A percentile compares a stretch with the other conserved stretches of the same genome.
Conservation (phyloP, 257 asterid genomes). For the Rehmannia glutinosa region DNA sequence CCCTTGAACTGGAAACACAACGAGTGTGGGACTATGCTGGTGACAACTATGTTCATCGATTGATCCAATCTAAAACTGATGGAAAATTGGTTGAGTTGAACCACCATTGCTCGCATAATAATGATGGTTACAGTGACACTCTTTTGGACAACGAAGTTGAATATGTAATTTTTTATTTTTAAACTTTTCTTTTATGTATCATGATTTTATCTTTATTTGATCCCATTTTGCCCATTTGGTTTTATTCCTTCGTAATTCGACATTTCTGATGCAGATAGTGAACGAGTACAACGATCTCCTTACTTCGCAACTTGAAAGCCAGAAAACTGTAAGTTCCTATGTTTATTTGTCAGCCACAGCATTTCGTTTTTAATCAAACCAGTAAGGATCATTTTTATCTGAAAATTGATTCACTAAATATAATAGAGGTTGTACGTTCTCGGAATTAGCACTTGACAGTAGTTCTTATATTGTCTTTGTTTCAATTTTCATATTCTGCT, state of each 20-base stretch:
- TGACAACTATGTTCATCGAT: conserved; percentile 92
- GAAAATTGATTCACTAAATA: background rate
- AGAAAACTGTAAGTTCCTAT: conserved; percentile 63
- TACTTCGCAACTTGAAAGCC: conserved; percentile 83
- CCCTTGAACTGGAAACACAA: conserved; percentile 93
- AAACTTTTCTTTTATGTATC: background rate
- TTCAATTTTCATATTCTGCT: background rate
- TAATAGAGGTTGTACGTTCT: background rate
- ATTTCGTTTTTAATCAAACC: too few relatives aligned
- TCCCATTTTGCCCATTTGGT: background rate
- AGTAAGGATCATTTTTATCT: too few relatives aligned
- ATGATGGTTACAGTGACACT: conserved; percentile 52
- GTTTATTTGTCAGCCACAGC: background rate
- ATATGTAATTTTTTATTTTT: conserved; percentile 43
- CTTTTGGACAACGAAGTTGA: conserved; percentile 64
- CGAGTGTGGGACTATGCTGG: conserved; percentile 98
- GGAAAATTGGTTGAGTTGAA: conserved; percentile 92
- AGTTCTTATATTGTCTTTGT: background rate
- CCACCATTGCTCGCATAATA: conserved; percentile 44
- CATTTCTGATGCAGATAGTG: conserved; percentile 59
- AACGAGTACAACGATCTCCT: conserved; percentile 93
- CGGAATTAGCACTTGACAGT: background rate
- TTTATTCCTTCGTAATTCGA: conserved; percentile 12
- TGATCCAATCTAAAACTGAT: conserved; percentile 93
- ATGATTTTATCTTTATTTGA: conserved; percentile 9